phyloP scores from a whole-genome alignment of 1,284 basidiomycete genomes.

The Xerocomus amazonicus region DNA sequence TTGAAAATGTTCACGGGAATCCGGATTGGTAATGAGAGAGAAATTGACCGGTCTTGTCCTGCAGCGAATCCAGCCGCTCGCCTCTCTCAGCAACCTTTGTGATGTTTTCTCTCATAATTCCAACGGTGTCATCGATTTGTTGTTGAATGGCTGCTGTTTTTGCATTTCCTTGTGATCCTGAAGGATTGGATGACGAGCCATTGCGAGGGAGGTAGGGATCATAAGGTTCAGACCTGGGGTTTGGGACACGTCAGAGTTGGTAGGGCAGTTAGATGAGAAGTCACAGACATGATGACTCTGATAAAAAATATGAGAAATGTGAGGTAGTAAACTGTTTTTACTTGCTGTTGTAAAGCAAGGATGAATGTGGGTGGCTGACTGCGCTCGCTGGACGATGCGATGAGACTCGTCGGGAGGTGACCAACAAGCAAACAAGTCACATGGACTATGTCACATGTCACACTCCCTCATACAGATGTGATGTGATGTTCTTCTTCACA shows the following conservation, averaged over 20 bases:
- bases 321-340: constrained; percentile 1
- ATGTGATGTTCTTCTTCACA: too few species aligned
- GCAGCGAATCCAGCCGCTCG: constrained; percentile 89
- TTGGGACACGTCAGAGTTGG: constrained; percentile 8
- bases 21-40: constrained; percentile 1
- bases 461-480: too few species aligned
- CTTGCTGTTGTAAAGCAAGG: constrained; percentile 17
- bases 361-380: constrained; percentile 23
- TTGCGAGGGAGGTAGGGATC: constrained; percentile 92
- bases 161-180: constrained; percentile 51
- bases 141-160: constrained; percentile 92
- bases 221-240: constrained; percentile 83
- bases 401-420: constrained; percentile 2
- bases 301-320: background rate
- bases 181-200: constrained; percentile 59
- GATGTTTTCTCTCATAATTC: constrained; percentile 98
- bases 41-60: constrained; percentile 93
- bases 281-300: constrained; percentile 29
- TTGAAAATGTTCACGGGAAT: constrained; percentile 3
- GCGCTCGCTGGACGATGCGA: constrained; percentile 7
- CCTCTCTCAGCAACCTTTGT: constrained; percentile 94
- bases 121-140: constrained; percentile 94
- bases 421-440: constrained; percentile 15
- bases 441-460: constrained; percentile 10
- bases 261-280: background rate